Conservation (phyloP, 1,284 basidiomycete genomes). For the Amanita bisporigera region DNA sequence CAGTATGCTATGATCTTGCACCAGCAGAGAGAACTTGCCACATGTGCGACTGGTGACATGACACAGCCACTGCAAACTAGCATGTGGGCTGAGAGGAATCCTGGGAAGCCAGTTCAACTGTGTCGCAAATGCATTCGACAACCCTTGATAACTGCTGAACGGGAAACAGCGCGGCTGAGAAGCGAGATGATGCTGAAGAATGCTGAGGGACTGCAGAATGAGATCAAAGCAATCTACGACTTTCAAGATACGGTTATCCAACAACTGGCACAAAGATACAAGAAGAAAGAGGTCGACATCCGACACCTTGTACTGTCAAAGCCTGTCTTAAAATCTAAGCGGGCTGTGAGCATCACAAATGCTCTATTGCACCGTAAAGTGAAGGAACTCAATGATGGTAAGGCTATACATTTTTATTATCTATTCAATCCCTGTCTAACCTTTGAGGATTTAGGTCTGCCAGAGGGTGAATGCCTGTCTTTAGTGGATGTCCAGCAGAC, state of each 20-base stretch:
- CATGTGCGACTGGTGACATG: too few species aligned
- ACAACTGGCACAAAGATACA: not conserved
- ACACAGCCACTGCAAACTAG: too few species aligned
- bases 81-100: not conserved
- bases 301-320: not conserved
- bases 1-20: too few species aligned
- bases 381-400: constrained; percentile 12
- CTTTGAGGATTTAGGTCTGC: not conserved
- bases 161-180: not conserved
- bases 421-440: not conserved
- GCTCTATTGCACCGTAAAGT: constrained; percentile 5
- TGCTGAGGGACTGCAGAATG: not conserved
- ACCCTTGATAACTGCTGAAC: not conserved
- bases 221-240: not conserved
- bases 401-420: not conserved
- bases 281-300: not conserved
- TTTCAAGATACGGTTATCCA: not conserved
- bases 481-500: constrained; percentile 4
- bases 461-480: not conserved
- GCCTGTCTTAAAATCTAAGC: not conserved
- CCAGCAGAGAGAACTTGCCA: too few species aligned
- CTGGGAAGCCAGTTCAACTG: not conserved
- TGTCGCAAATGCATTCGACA: not conserved
- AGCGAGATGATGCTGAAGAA: not conserved
- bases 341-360: not conserved